Base-by-base conservation (phyloP, 805 yeast genomes). In the Candida dendrica region DNA sequence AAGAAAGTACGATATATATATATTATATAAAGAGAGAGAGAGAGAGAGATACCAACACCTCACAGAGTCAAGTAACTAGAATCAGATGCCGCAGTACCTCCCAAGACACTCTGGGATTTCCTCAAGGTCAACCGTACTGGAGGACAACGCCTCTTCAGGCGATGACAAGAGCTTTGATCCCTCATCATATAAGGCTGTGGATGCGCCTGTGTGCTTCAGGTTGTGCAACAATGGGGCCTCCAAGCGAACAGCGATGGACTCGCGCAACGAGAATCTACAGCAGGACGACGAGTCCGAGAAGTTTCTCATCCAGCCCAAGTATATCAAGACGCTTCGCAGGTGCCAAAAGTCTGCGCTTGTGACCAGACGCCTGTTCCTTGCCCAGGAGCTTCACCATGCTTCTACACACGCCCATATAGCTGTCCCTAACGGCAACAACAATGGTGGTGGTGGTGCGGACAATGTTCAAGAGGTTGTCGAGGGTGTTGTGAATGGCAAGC, bases 351-450 rank as follows among this genome's bases (percentile, higher is more conserved):
- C 78, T 20, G 74, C 74, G 3, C 63, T 64, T 33, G 65, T 70
- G 6, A 65, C 77, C 43, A 66, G 71, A 42, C 68, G 79, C 47
- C 55, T 81, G 42, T 80, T 82, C 42, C 56, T 82, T 33, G 84
- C 87, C 1, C 91, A 83, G 54, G 88, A 82, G 53, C 58, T 81
- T 43, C 64, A 64, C 39, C 54, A 49, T 26, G 43, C 24, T 8
- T 22, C 24, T 8, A 22, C 24, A 22, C 24, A 22, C 24, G 8
- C 42, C 16, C 15, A n/a, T 4, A 31, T 26, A 38, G 34, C 22
- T n/a, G n/a, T n/a, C n/a, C n/a, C n/a, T n/a, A n/a, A n/a, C n/a
- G n/a, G n/a, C n/a, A n/a, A n/a, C n/a, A n/a, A n/a, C n/a, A n/a
- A n/a, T n/a, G n/a, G n/a, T n/a, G n/a, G n/a, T n/a, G n/a, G n/a